Evolutionary conservation across 2,329 filamentous ascomycete species (phyloP).

Genomic region (Mollisiaceae sp.): DNA sequence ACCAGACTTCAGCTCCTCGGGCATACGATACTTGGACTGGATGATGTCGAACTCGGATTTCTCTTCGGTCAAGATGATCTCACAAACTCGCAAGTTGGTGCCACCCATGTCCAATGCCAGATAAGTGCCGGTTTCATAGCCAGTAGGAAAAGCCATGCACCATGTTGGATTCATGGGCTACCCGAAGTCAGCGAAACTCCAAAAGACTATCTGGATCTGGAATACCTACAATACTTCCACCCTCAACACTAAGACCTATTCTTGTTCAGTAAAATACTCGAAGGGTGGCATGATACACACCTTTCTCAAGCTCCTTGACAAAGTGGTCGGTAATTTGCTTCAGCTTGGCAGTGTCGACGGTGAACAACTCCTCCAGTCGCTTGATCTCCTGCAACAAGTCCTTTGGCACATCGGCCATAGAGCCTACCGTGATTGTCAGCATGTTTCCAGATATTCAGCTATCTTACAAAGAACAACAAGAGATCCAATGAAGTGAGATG

Average conservation of each 20-base stretch:
- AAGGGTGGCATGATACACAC: constrained; percentile 48
- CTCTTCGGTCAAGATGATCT: constrained; percentile 85
- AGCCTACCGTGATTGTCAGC: constrained; percentile 60
- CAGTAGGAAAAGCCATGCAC: constrained; percentile 89
- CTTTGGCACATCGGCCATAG: constrained; percentile 88
- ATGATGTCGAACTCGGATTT: constrained; percentile 93
- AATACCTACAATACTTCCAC: constrained; percentile 84
- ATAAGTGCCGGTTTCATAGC: constrained; percentile 85
- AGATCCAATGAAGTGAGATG: neutral
- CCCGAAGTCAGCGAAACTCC: constrained; percentile 9
- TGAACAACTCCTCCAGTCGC: constrained; percentile 82
- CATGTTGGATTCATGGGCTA: constrained; percentile 98
- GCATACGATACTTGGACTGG: constrained; percentile 95
- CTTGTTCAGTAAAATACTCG: constrained; percentile 22
- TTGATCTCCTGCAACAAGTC: constrained; percentile 82
- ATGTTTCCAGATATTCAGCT: constrained; percentile 9
- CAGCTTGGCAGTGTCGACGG: constrained; percentile 76
- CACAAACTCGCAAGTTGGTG: constrained; percentile 93
- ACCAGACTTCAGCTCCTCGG: constrained; percentile 88
- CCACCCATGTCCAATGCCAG: constrained; percentile 95
- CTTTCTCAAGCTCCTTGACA: constrained; percentile 84
- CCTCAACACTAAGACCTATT: constrained; percentile 79
- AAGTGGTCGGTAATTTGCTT: constrained; percentile 94
- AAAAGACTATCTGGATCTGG: neutral
- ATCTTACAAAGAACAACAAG: neutral